A percentile compares a stretch with the other conserved stretches of the same genome.
phyloP scores from a whole-genome alignment of 2,329 filamentous ascomycete species.

The Pseudonectria foliicola region DNA sequence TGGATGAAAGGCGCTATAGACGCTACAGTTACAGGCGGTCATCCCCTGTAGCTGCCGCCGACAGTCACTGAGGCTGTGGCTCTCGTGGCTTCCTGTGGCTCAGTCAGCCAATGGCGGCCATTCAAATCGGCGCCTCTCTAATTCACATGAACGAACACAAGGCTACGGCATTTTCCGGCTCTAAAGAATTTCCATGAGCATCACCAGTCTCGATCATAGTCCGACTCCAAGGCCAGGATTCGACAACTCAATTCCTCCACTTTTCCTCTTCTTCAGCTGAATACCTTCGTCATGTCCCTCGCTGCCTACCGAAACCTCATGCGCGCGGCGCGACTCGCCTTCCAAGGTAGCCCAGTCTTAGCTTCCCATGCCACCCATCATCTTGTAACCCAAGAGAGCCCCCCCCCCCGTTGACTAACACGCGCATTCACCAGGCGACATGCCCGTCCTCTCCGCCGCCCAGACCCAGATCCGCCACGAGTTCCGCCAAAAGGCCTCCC shows the following conservation, averaged over 20 bases:
- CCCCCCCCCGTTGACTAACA: background rate
- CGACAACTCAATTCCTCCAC: too few species aligned
- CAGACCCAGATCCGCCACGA: constrained; percentile 62
- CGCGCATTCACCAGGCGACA: constrained; percentile 53
- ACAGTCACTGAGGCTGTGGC: background rate
- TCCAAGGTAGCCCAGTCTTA: constrained; percentile 62
- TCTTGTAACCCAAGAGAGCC: background rate
- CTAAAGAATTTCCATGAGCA: background rate
- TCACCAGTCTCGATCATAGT: background rate
- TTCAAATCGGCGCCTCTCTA: too few species aligned
- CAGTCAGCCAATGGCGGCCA: too few species aligned
- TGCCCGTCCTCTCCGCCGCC: constrained; percentile 60
- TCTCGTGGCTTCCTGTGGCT: background rate
- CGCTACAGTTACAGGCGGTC: too few species aligned
- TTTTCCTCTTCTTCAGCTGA: too few species aligned
- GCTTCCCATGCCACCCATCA: too few species aligned
- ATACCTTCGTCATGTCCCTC: constrained; percentile 48
- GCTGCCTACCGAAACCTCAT: constrained; percentile 75
- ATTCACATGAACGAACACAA: too few species aligned
- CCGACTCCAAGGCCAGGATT: too few species aligned
- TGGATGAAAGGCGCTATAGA: too few species aligned
- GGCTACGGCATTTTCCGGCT: too few species aligned
- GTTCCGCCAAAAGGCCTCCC: constrained; percentile 61
- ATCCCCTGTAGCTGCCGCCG: constrained; percentile 2
- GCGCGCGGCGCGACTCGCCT: constrained; percentile 75